Evolutionary conservation across 2,329 filamentous ascomycete species (phyloP), one percentile per base, ranked within the genome.

Genomic region (Alternaria consortialis): DNA sequence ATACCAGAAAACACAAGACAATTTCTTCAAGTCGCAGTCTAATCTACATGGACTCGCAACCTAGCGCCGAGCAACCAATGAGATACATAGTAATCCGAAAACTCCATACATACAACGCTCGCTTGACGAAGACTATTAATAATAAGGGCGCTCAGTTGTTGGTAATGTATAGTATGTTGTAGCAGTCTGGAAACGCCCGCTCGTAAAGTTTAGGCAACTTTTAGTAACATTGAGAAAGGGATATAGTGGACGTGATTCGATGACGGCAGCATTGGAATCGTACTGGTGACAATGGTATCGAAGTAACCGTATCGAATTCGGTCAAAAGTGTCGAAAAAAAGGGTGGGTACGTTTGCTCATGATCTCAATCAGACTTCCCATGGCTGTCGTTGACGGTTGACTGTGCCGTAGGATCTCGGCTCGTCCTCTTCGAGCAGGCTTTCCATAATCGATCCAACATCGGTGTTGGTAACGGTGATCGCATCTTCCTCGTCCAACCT

Each of bases 401-500:
- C 63, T 27, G 68, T 72, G 11, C 73, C 73, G 37, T 76, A 75
- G 15, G 62, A 61, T 12, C 63, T 60, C 5, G 69, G 70, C 61
- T 77, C 76, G 29, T 78, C 76, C 34, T 77, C 74, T 53, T 78
- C 76, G 1, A 78, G 62, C 39, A 78, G 60, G 51, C 74, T 77
- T 40, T 77, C 76, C 69, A 78, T 67, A n/a, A 78, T 90, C 62
- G 88, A 83, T 2, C 88, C 89, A 69, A 93, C 91, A 67, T 89
- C 88, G 64, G 86, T 85, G 72, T 94, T 93, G 60, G 80, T 82
- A 52, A 94, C 86, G 17, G 84, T 84, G 54, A 95, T 80, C 15
- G 80, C 70, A 42, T 79, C 77, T 50, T 79, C 75, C 23, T 77
- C 71, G 25, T 75, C 71, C 7, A 78, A 48, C 56, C 66, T 71